A percentile compares a stretch with the other conserved stretches of the same genome.
phyloP scores from a whole-genome alignment of 345 rosid species.

The Streptanthus diversifolius region DNA sequence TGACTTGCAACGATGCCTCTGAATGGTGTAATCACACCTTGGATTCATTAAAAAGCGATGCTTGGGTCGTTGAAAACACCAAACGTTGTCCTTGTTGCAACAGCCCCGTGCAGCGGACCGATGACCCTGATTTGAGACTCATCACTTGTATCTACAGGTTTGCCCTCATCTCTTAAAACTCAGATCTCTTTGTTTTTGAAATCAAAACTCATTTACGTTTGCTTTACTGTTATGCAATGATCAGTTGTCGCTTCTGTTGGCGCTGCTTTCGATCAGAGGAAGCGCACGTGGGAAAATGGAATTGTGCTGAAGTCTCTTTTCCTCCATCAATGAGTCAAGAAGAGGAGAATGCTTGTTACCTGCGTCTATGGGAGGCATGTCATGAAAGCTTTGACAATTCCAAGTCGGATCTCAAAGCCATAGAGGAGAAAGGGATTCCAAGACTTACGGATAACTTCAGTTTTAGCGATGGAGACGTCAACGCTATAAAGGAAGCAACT shows the following conservation, averaged over 20 bases:
- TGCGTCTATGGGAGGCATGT: not conserved
- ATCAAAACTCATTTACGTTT: not conserved
- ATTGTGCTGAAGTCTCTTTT: not conserved
- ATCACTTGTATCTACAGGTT: constrained; percentile 17
- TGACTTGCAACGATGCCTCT: too few species aligned
- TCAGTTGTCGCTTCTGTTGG: constrained; percentile 10
- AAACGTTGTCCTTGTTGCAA: constrained; percentile 13
- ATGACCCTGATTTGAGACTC: not conserved
- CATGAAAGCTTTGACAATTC: not conserved
- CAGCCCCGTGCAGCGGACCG: not conserved
- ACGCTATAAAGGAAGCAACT: not conserved
- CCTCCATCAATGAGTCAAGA: not conserved
- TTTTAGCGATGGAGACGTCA: not conserved
- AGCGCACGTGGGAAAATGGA: not conserved
- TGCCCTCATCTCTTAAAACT: not conserved
- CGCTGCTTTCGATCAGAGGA: constrained; percentile 5
- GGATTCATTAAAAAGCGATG: too few species aligned
- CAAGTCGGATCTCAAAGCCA: not conserved
- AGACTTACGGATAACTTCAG: not conserved
- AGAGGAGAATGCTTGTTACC: not conserved
- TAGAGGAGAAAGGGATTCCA: not conserved
- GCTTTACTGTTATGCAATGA: not conserved
- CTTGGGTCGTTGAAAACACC: not conserved
- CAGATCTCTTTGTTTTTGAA: too few species aligned
- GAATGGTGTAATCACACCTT: too few species aligned